Base-by-base conservation (phyloP, 2,329 filamentous ascomycete species). In the Colletotrichum costaricense region DNA sequence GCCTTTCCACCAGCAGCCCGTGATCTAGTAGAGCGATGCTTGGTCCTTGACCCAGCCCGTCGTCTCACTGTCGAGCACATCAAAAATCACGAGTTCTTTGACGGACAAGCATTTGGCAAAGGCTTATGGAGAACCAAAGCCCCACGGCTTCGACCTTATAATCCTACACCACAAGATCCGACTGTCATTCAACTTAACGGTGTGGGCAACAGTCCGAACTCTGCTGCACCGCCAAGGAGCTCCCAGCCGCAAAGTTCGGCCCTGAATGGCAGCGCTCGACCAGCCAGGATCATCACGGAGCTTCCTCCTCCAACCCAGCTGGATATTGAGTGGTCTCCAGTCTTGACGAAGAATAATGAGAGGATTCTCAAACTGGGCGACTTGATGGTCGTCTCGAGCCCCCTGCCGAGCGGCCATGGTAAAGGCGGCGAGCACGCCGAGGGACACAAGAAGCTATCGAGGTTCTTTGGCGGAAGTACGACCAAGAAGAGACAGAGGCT, bases 321-420 rank as follows among this genome's bases (percentile, higher is more conserved):
- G 30, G 97, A 99, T 80, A 97, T 99, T 70, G 97, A 99, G 83
- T 99, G 97, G 97, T 98, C 96, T 0, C 97, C 97, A 1, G 95
- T 99, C 5, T 86, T 99, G 68, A 98, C 94, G 11, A 92, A 93
- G 78, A 93, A 91, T 73, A 98, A 98, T 79, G 97, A 99, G 83
- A 91, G 97, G 46, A 99, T 99, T 77, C 83, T 99, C 75, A 98
- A 97, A 82, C 87, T 99, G 26, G 97, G 97, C 2, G 98, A 99
- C 78, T 85, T 98, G 75, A 90, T 95, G 82, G 95, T 99, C 8
- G 88, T 94, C 52, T 93, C 94, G 6, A 91, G 94, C 2, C 93
- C 95, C 11, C 88, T 95, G 66, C 89, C 93, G 11, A 93, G 94
- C 79, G 94, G 93, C 0, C 92, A 92, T 67, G 90, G 91, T 46